These are phyloP conservation scores for Vanrija sp. DNA, from an alignment of 1,284 basidiomycete species.

Conservation along the genomic window DNA sequence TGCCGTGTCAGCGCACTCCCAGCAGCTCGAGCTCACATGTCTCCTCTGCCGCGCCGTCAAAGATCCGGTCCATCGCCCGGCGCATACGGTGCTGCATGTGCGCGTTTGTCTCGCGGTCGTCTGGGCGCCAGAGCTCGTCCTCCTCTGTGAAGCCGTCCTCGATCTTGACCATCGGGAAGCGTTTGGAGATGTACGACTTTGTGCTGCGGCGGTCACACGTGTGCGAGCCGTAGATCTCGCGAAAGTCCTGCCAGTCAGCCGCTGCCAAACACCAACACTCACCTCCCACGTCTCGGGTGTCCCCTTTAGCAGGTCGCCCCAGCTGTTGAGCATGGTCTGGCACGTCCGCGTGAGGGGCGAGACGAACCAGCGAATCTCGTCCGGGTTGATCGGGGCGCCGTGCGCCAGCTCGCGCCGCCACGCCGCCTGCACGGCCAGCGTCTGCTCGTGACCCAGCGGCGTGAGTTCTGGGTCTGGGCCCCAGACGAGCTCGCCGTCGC, in stretches of 20 bases:
- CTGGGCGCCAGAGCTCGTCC: constrained; percentile 64
- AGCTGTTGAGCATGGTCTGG: constrained; percentile 64
- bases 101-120: constrained; percentile 61
- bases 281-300: constrained; percentile 44
- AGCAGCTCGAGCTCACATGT: constrained; percentile 52
- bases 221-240: constrained; percentile 47
- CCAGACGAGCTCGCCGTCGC: constrained; percentile 70
- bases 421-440: constrained; percentile 53
- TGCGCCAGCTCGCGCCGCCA: constrained; percentile 60
- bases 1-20: constrained; percentile 7
- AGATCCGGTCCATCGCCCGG: constrained; percentile 62
- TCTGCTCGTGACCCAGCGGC: constrained; percentile 62
- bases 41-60: constrained; percentile 50
- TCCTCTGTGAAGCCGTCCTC: constrained; percentile 67
- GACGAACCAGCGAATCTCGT: constrained; percentile 56
- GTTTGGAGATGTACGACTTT: constrained; percentile 56
- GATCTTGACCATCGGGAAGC: constrained; percentile 63
- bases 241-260: constrained; percentile 26
- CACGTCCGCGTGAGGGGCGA: constrained; percentile 71
- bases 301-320: constrained; percentile 51
- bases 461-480: constrained; percentile 79
- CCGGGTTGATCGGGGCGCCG: constrained; percentile 60
- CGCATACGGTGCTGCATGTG: constrained; percentile 59
- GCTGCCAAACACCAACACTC: not conserved
- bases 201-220: constrained; percentile 44